Evolutionary conservation across 345 rosid genomes (phyloP).

Genomic region (Brassica rapa): DNA sequence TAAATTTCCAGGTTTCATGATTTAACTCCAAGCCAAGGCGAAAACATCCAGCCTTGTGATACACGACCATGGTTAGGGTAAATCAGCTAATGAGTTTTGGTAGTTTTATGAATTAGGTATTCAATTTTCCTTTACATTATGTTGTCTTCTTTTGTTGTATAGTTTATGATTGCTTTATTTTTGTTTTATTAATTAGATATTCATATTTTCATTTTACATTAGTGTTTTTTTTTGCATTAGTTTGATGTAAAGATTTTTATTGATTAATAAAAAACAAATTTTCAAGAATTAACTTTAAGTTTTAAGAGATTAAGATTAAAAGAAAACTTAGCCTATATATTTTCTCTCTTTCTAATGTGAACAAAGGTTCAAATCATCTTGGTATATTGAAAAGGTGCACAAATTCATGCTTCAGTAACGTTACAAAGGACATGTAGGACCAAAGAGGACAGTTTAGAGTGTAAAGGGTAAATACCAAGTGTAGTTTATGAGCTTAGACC

Average conservation of each 20-base stretch:
- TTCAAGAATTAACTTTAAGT: neutral
- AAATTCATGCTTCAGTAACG: neutral
- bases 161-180: neutral
- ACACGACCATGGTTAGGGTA: neutral
- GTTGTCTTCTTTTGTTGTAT: neutral
- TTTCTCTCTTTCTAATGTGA: neutral
- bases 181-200: neutral
- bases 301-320: neutral
- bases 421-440: conserved; percentile 30
- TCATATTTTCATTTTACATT: neutral
- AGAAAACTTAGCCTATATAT: neutral
- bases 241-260: neutral
- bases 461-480: conserved; percentile 26
- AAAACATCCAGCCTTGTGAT: neutral
- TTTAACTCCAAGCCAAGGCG: neutral
- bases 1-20: neutral
- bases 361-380: neutral
- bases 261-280: neutral
- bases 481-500: conserved; percentile 3
- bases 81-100: neutral
- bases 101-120: neutral
- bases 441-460: conserved; percentile 18
- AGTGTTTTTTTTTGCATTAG: neutral
- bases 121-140: neutral
- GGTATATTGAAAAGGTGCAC: neutral